Evolutionary conservation across 768 basidiomycete species (phyloP).

Genomic region (Podaxis sp.): DNA sequence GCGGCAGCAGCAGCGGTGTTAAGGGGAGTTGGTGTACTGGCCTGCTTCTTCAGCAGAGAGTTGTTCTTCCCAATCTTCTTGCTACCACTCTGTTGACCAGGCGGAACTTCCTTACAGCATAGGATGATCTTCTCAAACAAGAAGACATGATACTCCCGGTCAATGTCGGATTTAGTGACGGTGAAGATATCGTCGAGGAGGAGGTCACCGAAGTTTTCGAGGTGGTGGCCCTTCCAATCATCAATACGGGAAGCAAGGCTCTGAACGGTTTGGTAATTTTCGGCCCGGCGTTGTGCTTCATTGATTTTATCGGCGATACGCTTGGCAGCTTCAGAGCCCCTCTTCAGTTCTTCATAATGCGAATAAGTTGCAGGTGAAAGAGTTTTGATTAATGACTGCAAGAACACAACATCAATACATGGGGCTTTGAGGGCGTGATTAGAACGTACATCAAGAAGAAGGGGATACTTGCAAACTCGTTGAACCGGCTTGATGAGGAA

Average conservation of each 20-base stretch:
- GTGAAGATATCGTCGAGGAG: constrained; percentile 93
- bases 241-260: constrained; percentile 84
- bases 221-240: constrained; percentile 98
- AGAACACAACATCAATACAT: constrained; percentile 10
- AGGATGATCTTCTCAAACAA: constrained; percentile 98
- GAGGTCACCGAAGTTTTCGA: constrained; percentile 91
- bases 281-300: constrained; percentile 86
- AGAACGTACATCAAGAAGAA: constrained; percentile 78
- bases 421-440: constrained; percentile 14
- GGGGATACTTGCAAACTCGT: constrained; percentile 96
- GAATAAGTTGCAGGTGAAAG: constrained; percentile 59
- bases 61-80: constrained; percentile 80
- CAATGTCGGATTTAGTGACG: constrained; percentile 94
- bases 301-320: constrained; percentile 95
- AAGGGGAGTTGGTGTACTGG: constrained; percentile 39
- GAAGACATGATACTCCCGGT: constrained; percentile 98
- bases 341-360: constrained; percentile 75
- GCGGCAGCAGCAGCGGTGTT: constrained; percentile 39
- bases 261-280: constrained; percentile 88
- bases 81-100: constrained; percentile 39
- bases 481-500: constrained; percentile 99
- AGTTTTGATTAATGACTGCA: constrained; percentile 72
- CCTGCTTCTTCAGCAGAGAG: constrained; percentile 85
- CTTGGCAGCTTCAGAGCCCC: constrained; percentile 82
- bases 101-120: constrained; percentile 91